Conservation (phyloP, 345 rosid species). For the Theobroma cacao region DNA sequence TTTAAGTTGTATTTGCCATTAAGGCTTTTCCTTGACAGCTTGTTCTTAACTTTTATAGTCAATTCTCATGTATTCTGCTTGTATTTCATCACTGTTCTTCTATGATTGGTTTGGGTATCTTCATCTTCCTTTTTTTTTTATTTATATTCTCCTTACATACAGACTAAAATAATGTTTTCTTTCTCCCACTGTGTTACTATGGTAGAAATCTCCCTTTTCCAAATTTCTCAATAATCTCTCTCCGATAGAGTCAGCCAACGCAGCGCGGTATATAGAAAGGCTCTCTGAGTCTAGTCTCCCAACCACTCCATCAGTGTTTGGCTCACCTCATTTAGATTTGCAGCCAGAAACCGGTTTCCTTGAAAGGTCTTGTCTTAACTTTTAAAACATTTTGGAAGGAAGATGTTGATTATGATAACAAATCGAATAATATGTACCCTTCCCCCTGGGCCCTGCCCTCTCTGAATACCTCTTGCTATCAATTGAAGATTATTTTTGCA, state of each 20-base stretch:
- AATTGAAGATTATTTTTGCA: conserved; percentile 5
- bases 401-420: background rate
- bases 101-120: background rate
- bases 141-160: background rate
- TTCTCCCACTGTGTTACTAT: background rate
- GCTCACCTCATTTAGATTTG: conserved; percentile 27
- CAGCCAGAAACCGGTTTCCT: conserved; percentile 11
- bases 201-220: conserved; percentile 34
- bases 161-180: background rate
- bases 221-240: conserved; percentile 25
- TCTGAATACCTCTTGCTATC: background rate
- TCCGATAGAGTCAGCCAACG: conserved; percentile 28
- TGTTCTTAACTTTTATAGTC: no score
- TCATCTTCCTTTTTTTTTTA: background rate
- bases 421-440: background rate
- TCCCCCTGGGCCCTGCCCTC: background rate
- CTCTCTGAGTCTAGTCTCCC: conserved; percentile 21
- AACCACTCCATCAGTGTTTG: conserved; percentile 24
- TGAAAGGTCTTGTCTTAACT: conserved; percentile 23
- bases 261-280: conserved; percentile 12
- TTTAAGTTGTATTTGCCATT: background rate
- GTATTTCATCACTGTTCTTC: background rate
- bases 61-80: background rate
- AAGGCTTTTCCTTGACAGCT: no score
- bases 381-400: background rate